Evolutionary conservation across 2,329 filamentous ascomycete species (phyloP).

Genomic region (Ophiostoma triangulosporum): DNA sequence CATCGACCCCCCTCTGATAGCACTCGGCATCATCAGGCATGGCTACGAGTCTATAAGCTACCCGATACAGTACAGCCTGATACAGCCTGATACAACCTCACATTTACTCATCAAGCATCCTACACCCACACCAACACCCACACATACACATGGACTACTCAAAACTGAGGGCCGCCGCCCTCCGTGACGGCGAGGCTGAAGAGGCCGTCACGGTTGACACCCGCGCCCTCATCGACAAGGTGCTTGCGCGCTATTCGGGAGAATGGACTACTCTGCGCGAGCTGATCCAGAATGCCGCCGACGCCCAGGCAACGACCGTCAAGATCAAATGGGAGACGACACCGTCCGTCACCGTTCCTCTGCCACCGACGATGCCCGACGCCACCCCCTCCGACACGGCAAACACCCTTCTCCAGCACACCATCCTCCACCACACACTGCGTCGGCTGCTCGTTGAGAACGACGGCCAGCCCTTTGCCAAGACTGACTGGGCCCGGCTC

Average conservation of each 20-base stretch:
- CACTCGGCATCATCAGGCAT: too few relatives aligned
- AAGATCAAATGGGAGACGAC: slow-evolving; percentile 85
- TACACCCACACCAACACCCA: background rate
- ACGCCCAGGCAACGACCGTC: slow-evolving; percentile 82
- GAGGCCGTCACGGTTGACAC: slow-evolving; percentile 98
- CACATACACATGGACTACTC: slow-evolving; percentile 50
- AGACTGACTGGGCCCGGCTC: slow-evolving; percentile 82
- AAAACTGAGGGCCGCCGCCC: slow-evolving; percentile 70
- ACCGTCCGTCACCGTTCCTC: slow-evolving; percentile 66
- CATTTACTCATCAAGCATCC: too few relatives aligned
- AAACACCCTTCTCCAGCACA: slow-evolving; percentile 67
- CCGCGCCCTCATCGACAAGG: slow-evolving; percentile 91
- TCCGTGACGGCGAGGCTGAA: slow-evolving; percentile 77
- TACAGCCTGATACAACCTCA: too few relatives aligned
- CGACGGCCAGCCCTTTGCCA: slow-evolving; percentile 74
- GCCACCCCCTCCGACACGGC: slow-evolving; percentile 28
- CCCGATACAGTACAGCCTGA: too few relatives aligned
- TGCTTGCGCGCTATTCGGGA: slow-evolving; percentile 87
- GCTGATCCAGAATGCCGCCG: slow-evolving; percentile 95
- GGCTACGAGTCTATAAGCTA: too few relatives aligned
- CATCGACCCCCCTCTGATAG: too few relatives aligned
- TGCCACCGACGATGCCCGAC: slow-evolving; percentile 30
- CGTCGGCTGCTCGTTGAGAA: slow-evolving; percentile 84
- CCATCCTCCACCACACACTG: slow-evolving; percentile 71
- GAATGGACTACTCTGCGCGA: slow-evolving; percentile 88